Base-by-base conservation (phyloP, 176 grass and related monocot genomes). In the Cenchrus americanus region DNA sequence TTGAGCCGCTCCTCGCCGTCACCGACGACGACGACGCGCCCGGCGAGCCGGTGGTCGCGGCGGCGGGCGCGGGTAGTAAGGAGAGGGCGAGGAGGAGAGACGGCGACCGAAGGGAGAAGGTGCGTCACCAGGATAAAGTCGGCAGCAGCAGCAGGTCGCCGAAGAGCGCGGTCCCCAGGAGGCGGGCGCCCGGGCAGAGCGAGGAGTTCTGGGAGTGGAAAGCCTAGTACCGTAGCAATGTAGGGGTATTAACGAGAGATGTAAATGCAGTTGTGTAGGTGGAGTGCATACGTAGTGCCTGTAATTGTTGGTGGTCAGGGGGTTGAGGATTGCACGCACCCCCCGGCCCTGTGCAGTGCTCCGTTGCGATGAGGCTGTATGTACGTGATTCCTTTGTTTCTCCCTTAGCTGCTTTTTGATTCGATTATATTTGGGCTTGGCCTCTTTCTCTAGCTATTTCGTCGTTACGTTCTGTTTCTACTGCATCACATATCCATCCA, bases 171-270 rank as follows among this genome's bases (percentile, higher is more conserved):
- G 21, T 27, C 0, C 58, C 58, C 0, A 57, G 58, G 63, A 77
- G 82, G 5, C 64, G 62, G 5, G 71, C 47, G 0, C 51, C 69
- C 0, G 64, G 54, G 9, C 75, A 80, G 9, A 91, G 53, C 1
- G 69, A 71, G 69, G 90, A 91, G 73, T 82, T 82, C 73, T 91
- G 90, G 86, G 86, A 74, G 82, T 91, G 90, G 4, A 92, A 62
- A 71, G 18, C 19, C 3, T 90, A 85, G 8, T 1, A 0, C 0
- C 4, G 69, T 50, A 22, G 1, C 9, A 3, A 14, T 72, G 13
- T 27, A 30, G 22, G 69, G 0, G 26, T 71, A 30, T 71, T 2
- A 18, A 2, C 4, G 43, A 4, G 34, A 37, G 34, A 37, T 37
- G 34, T 37, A 37, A 37, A 37, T 37, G 34, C 2, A 30, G 27